phyloP scores from a whole-genome alignment of 306 rosid species.

The Quercus dentata region DNA sequence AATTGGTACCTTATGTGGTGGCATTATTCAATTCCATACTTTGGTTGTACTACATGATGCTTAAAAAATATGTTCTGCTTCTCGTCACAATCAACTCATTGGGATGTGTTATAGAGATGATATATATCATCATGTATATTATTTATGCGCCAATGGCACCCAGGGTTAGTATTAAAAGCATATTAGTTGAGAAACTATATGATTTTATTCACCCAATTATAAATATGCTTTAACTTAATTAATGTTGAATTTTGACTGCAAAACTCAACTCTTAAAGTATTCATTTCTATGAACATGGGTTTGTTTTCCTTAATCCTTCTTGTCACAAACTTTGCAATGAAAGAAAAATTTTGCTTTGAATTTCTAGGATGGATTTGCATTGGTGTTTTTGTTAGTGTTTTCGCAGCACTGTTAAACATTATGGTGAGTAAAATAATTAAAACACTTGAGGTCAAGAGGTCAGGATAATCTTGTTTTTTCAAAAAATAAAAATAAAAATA shows the following conservation, averaged over 20 bases:
- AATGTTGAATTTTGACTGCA: conserved; percentile 5
- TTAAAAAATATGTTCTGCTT: conserved; percentile 58
- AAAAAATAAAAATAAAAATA: too few relatives aligned
- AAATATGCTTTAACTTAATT: background rate
- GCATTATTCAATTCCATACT: conserved; percentile 76
- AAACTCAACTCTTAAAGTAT: conserved; percentile 50
- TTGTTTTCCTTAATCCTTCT: conserved; percentile 48
- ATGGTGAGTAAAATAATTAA: conserved; percentile 45
- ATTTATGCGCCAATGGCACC: conserved; percentile 45
- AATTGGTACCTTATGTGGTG: conserved; percentile 74
- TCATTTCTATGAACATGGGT: conserved; percentile 54
- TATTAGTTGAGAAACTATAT: too few relatives aligned
- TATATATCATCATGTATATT: conserved; percentile 58
- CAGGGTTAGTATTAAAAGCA: conserved; percentile 33
- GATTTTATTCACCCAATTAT: background rate
- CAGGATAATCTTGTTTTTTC: too few relatives aligned
- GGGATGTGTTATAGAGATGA: conserved; percentile 51
- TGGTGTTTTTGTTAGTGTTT: conserved; percentile 49
- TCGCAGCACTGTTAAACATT: conserved; percentile 78
- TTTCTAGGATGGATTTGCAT: conserved; percentile 87
- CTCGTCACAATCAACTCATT: conserved; percentile 84
- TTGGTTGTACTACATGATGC: conserved; percentile 67
- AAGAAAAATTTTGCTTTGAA: conserved; percentile 31
- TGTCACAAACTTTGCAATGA: conserved; percentile 37
- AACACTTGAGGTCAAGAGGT: background rate